These are phyloP conservation scores for Saitoella complicata DNA, from an alignment of 805 yeast species.

Conservation along the genomic window DNA sequence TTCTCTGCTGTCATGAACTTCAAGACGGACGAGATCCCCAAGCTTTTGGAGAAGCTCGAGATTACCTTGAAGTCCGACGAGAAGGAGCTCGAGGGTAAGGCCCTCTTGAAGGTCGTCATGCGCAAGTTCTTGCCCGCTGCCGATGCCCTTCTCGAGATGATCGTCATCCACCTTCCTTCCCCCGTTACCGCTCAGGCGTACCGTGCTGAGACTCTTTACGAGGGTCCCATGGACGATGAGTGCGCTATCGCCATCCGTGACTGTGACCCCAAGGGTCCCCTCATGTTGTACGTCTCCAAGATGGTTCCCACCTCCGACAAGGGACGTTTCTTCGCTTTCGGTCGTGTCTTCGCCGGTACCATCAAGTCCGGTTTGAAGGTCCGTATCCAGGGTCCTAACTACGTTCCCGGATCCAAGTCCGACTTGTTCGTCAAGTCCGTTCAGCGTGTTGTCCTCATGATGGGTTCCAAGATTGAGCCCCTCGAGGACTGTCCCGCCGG, in stretches of 20 bases:
- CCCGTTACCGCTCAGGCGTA: conserved; percentile 98
- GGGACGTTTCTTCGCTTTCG: conserved; percentile 99
- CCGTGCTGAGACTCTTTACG: conserved; percentile 98
- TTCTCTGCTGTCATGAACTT: conserved; percentile 96
- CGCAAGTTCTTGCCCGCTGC: conserved; percentile 99
- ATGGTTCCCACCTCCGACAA: conserved; percentile 99
- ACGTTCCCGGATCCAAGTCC: conserved; percentile 94
- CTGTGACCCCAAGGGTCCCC: conserved; percentile 97
- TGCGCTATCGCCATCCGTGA: conserved; percentile 82
- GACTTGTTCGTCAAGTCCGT: conserved; percentile 92
- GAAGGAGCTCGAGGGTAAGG: conserved; percentile 97
- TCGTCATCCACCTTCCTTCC: conserved; percentile 94
- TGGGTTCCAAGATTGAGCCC: conserved; percentile 97
- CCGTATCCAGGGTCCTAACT: conserved; percentile 99
- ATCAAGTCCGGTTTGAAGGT: conserved; percentile 98
- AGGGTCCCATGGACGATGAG: conserved; percentile 88
- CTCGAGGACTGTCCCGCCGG: conserved; percentile 99
- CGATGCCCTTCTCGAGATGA: conserved; percentile 97
- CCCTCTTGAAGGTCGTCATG: conserved; percentile 95
- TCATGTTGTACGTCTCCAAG: conserved; percentile 98
- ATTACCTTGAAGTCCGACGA: conserved; percentile 87
- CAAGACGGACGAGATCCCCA: conserved; percentile 93
- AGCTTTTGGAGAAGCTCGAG: conserved; percentile 84
- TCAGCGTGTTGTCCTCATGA: conserved; percentile 98
- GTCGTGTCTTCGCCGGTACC: conserved; percentile 99